Percentiles rank a stretch among this genome's conserved stretches.
Conservation (phyloP, 805 yeast species). For the Candida methanosorbosa region DNA sequence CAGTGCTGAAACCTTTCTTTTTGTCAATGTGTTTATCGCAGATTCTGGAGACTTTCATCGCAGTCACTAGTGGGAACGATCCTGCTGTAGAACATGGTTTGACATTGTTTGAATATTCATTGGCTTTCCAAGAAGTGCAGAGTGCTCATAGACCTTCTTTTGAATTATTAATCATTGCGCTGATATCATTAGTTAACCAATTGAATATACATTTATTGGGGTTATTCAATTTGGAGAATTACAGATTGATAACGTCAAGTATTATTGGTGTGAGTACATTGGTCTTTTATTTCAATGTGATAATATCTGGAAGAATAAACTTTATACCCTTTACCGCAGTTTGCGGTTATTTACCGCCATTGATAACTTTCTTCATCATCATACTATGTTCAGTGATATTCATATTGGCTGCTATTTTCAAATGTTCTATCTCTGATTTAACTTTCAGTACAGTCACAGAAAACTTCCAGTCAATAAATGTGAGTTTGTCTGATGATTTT, state of each 20-base stretch:
- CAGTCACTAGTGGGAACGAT: slow-evolving; percentile 44
- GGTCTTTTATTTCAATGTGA: slow-evolving; percentile 32
- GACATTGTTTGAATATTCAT: slow-evolving; percentile 66
- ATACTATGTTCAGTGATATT: slow-evolving; percentile 45
- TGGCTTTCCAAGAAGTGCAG: slow-evolving; percentile 68
- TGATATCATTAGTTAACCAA: slow-evolving; percentile 52
- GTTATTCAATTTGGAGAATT: slow-evolving; percentile 39
- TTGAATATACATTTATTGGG: slow-evolving; percentile 57
- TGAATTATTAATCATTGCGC: slow-evolving; percentile 41
- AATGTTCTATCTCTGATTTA: slow-evolving; percentile 30
- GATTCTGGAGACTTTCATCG: slow-evolving; percentile 56
- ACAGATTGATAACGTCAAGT: slow-evolving; percentile 56
- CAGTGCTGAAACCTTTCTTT: slow-evolving; percentile 50
- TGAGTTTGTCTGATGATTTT: slow-evolving; percentile 52
- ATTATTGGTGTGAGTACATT: slow-evolving; percentile 48
- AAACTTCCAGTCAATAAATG: slow-evolving; percentile 27
- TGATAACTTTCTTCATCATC: slow-evolving; percentile 43
- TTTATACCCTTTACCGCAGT: slow-evolving; percentile 48
- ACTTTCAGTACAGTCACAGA: slow-evolving; percentile 25
- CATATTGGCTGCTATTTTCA: slow-evolving; percentile 48
- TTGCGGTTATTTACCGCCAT: slow-evolving; percentile 60
- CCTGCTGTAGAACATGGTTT: slow-evolving; percentile 61
- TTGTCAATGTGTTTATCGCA: slow-evolving; percentile 51
- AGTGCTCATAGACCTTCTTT: slow-evolving; percentile 40
- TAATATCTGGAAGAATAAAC: slow-evolving; percentile 31